phyloP scores from a whole-genome alignment of 2,329 filamentous ascomycete species.

The Aspergillus sclerotialis region DNA sequence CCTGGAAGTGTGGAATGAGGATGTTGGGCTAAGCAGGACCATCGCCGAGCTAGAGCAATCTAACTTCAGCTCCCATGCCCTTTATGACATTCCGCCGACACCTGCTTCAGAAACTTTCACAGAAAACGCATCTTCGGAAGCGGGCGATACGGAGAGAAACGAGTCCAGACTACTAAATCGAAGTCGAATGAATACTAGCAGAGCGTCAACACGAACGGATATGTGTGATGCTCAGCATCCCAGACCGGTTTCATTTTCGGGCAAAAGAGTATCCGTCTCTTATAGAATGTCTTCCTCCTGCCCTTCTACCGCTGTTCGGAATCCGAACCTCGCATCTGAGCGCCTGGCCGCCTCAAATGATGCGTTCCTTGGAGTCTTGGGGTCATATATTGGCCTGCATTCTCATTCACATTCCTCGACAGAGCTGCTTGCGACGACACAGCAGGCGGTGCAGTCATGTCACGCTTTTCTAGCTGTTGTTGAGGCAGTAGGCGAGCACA shows the following conservation, averaged over 20 bases:
- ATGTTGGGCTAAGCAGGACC: conserved; percentile 38
- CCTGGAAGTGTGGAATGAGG: conserved; percentile 71
- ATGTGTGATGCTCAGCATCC: conserved; percentile 19
- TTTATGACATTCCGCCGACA: conserved; percentile 27
- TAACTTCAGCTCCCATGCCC: conserved; percentile 9
- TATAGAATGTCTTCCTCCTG: conserved; percentile 74
- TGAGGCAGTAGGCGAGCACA: conserved; percentile 74
- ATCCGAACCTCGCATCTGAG: conserved; percentile 74
- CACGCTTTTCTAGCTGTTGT: conserved; percentile 71
- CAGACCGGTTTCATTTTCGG: conserved; percentile 27
- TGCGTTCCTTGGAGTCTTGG: conserved; percentile 80
- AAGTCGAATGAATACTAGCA: conserved; percentile 23
- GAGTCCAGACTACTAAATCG: conserved; percentile 27
- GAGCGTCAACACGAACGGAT: conserved; percentile 19
- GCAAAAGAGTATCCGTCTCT: conserved; percentile 49
- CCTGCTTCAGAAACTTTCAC: conserved; percentile 34
- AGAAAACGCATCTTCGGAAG: conserved; percentile 16
- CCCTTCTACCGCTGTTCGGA: conserved; percentile 54
- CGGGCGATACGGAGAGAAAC: conserved; percentile 19
- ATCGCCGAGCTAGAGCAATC: conserved; percentile 32
- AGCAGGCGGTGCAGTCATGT: conserved; percentile 76
- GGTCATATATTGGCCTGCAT: conserved; percentile 89
- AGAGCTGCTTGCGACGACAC: conserved; percentile 74
- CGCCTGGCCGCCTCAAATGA: conserved; percentile 75
- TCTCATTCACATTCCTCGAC: conserved; percentile 85